Evolutionary conservation across 257 asterid species (phyloP).

Genomic region (Nicotiana attenuata): DNA sequence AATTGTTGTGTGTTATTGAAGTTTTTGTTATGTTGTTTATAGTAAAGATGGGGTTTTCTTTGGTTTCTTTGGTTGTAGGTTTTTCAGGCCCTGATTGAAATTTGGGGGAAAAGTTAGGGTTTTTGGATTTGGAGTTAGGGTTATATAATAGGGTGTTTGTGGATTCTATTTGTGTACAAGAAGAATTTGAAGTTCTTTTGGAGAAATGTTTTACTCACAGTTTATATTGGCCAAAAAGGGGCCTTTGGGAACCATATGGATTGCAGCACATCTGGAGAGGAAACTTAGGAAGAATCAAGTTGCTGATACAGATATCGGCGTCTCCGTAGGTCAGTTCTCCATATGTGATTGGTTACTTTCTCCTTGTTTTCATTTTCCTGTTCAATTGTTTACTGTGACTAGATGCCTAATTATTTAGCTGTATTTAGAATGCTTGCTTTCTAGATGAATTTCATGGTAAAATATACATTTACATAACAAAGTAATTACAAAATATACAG

Average conservation of each 20-base stretch:
- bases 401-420: background rate
- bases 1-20: background rate
- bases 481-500: background rate
- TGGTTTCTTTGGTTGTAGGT: background rate
- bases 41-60: constrained; percentile 4
- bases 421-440: background rate
- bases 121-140: background rate
- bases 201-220: constrained; percentile 87
- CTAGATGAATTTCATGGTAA: background rate
- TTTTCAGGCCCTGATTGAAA: constrained; percentile 11
- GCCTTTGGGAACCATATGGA: constrained; percentile 96
- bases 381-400: background rate
- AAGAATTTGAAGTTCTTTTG: constrained; percentile 2
- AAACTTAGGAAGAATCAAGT: constrained; percentile 98
- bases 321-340: constrained; percentile 71
- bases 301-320: constrained; percentile 98
- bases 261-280: constrained; percentile 96
- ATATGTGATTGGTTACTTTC: background rate
- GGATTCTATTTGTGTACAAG: background rate
- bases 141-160: background rate
- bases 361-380: background rate
- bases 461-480: background rate
- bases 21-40: background rate
- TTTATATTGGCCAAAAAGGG: constrained; percentile 98
- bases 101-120: constrained; percentile 11